Percentiles rank a stretch among this genome's conserved stretches.
phyloP scores from a whole-genome alignment of 495 filamentous ascomycete species.

The Tuber magnatum region DNA sequence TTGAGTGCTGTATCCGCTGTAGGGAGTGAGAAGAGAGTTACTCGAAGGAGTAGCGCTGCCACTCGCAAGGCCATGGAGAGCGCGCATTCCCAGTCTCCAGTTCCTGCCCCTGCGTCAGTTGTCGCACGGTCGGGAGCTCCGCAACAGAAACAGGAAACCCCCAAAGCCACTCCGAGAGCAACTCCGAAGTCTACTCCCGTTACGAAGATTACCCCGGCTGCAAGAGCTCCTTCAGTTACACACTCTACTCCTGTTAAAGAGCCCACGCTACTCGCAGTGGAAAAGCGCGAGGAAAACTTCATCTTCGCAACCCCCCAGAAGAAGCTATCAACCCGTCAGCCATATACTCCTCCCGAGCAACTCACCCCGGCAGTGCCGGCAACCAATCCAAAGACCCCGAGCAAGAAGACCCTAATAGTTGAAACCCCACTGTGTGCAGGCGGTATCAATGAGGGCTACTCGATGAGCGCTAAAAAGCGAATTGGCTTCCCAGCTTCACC shows the following conservation, averaged over 20 bases:
- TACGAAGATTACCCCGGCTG: background rate
- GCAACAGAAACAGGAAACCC: background rate
- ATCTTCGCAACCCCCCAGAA: constrained; percentile 33
- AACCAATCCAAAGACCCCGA: constrained; percentile 28
- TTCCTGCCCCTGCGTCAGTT: background rate
- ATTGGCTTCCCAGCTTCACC: constrained; percentile 31
- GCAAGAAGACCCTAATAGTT: constrained; percentile 23
- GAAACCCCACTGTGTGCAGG: constrained; percentile 24
- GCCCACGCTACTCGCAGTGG: background rate
- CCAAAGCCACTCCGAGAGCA: constrained; percentile 5
- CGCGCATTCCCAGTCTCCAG: background rate
- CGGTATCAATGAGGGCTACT: constrained; percentile 22
- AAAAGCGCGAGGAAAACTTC: constrained; percentile 9
- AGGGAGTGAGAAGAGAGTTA: constrained; percentile 15
- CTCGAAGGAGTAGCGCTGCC: constrained; percentile 20
- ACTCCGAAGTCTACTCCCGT: constrained; percentile 9
- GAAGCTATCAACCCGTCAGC: constrained; percentile 17
- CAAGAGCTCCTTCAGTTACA: background rate
- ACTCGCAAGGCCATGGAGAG: constrained; percentile 13
- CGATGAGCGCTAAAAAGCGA: constrained; percentile 32
- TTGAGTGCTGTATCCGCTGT: constrained; percentile 11
- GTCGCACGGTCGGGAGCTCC: constrained; percentile 4
- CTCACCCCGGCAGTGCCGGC: constrained; percentile 18
- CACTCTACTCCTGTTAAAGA: background rate
- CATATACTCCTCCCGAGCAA: constrained; percentile 29